Conservation (phyloP, 805 yeast genomes). For the Starmerella powellii region DNA sequence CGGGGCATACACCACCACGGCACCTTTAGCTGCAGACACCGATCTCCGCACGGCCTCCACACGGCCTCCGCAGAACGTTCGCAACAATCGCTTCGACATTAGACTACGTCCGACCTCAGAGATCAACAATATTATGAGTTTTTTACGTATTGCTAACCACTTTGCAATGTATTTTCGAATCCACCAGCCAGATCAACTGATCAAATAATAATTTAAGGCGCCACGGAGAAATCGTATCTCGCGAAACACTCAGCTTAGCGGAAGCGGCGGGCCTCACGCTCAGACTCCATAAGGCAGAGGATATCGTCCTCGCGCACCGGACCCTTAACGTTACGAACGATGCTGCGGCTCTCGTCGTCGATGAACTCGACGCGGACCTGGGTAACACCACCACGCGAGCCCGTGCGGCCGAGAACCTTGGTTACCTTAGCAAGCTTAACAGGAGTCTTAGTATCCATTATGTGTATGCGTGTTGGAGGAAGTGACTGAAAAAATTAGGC, state of each 20-base stretch:
- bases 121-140: neutral
- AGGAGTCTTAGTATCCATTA: conserved; percentile 43
- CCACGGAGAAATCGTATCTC: conserved; percentile 1
- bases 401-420: conserved; percentile 99
- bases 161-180: neutral
- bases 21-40: too few species aligned
- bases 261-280: conserved; percentile 81
- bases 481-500: conserved; percentile 9
- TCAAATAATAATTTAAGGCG: conserved; percentile 3
- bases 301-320: conserved; percentile 97
- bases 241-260: conserved; percentile 27
- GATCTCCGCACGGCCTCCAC: too few species aligned
- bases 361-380: conserved; percentile 96
- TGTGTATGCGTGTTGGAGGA: conserved; percentile 7
- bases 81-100: too few species aligned
- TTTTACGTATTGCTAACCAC: neutral
- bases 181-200: conserved; percentile 7
- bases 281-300: conserved; percentile 98
- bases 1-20: too few species aligned
- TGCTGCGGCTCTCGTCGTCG: conserved; percentile 89
- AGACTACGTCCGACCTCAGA: too few species aligned
- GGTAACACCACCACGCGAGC: conserved; percentile 99
- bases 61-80: too few species aligned
- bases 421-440: conserved; percentile 99
- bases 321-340: conserved; percentile 95